Conservation (phyloP, 768 basidiomycete genomes). For the Termitomyces sp. region DNA sequence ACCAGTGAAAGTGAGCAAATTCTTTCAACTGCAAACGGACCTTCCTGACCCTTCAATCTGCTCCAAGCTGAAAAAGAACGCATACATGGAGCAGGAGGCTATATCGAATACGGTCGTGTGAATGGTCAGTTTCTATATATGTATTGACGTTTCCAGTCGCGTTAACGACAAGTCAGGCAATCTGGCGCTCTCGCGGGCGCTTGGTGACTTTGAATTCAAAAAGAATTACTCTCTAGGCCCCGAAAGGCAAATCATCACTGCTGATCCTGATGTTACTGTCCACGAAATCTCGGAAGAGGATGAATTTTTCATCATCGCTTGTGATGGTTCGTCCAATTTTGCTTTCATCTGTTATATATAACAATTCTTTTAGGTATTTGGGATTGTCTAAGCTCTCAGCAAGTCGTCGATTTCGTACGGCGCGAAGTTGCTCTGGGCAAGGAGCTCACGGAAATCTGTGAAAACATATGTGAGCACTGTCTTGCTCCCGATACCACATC, state of each 20-base stretch:
- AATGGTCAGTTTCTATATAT: conserved; percentile 59
- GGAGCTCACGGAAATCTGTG: conserved; percentile 78
- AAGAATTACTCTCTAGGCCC: conserved; percentile 79
- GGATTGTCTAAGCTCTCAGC: conserved; percentile 95
- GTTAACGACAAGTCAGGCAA: conserved; percentile 57
- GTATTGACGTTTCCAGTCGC: not conserved
- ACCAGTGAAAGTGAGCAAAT: conserved; percentile 66
- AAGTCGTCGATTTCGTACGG: conserved; percentile 86
- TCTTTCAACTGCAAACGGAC: not conserved
- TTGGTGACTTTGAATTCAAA: conserved; percentile 99
- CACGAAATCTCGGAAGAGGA: conserved; percentile 87
- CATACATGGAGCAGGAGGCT: conserved; percentile 89
- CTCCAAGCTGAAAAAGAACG: conserved; percentile 78
- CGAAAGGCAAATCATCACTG: conserved; percentile 92
- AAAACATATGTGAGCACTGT: conserved; percentile 89
- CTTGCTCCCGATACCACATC: conserved; percentile 91
- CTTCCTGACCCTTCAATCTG: conserved; percentile 4
- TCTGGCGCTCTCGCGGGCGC: conserved; percentile 88
- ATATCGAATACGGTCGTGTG: conserved; percentile 93
- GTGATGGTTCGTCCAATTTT: conserved; percentile 67
- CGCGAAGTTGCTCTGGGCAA: conserved; percentile 77
- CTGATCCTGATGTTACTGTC: conserved; percentile 84
- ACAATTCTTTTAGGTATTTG: conserved; percentile 76
- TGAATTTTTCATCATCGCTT: conserved; percentile 95
- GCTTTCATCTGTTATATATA: conserved; percentile 2